phyloP scores from a whole-genome alignment of 1,284 basidiomycete genomes.

The Thelephora terrestris region DNA sequence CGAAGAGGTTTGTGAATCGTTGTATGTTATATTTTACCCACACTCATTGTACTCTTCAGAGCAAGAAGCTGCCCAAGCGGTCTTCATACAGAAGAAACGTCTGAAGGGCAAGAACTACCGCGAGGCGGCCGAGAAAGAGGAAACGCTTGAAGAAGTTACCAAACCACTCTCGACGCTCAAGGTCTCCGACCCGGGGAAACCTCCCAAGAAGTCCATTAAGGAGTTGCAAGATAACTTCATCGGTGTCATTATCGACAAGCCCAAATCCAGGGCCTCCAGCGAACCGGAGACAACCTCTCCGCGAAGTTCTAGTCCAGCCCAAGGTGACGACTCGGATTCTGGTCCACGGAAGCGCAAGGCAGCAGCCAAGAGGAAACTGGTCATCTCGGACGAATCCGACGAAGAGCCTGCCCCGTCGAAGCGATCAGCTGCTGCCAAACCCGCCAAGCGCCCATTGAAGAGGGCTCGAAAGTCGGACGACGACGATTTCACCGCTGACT shows the following conservation, averaged over 20 bases:
- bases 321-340: slow-evolving; percentile 26
- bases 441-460: slow-evolving; percentile 5
- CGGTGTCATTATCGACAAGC: neutral
- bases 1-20: slow-evolving; percentile 37
- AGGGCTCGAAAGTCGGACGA: slow-evolving; percentile 8
- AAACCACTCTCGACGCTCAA: neutral
- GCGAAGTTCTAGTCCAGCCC: slow-evolving; percentile 12
- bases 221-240: neutral
- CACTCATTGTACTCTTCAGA: slow-evolving; percentile 21
- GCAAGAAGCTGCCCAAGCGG: slow-evolving; percentile 29
- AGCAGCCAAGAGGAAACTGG: slow-evolving; percentile 24
- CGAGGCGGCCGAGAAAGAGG: slow-evolving; percentile 31
- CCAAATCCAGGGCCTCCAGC: neutral
- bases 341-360: slow-evolving; percentile 23
- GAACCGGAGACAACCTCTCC: neutral
- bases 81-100: slow-evolving; percentile 50
- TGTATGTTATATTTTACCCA: slow-evolving; percentile 2
- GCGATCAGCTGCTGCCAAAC: neutral
- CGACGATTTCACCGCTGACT: neutral
- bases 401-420: slow-evolving; percentile 12
- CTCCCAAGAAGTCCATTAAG: neutral
- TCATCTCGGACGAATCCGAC: slow-evolving; percentile 39
- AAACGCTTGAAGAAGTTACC: slow-evolving; percentile 17
- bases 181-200: slow-evolving; percentile 1
- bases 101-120: slow-evolving; percentile 65